phyloP scores from a whole-genome alignment of 2,329 filamentous ascomycete species.

The Tolypocladium nubicola region DNA sequence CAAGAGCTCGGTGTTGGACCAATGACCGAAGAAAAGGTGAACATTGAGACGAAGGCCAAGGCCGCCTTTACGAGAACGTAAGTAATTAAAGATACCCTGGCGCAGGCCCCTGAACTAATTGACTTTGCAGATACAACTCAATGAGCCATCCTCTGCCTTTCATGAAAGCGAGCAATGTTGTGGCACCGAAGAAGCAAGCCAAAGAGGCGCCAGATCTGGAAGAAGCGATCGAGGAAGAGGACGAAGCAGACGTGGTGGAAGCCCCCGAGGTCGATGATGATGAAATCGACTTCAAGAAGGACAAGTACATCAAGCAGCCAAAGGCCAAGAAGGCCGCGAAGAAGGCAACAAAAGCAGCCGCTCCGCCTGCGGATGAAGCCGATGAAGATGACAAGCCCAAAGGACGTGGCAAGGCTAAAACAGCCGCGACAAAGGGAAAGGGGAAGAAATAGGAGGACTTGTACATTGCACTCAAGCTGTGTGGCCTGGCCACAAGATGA shows the following conservation, averaged over 20 bases:
- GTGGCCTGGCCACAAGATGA: neutral
- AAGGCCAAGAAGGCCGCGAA: conserved; percentile 54
- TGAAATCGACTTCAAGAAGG: conserved; percentile 77
- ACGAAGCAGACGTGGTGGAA: conserved; percentile 55
- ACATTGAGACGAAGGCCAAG: conserved; percentile 79
- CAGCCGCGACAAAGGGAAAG: conserved; percentile 18
- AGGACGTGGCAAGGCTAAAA: conserved; percentile 28
- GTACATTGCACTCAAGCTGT: neutral
- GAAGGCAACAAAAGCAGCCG: conserved; percentile 34
- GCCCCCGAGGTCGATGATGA: conserved; percentile 55
- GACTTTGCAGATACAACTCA: conserved; percentile 63
- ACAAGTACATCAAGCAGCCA: conserved; percentile 91
- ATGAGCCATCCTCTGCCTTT: conserved; percentile 86
- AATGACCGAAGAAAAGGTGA: conserved; percentile 64
- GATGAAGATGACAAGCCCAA: conserved; percentile 44
- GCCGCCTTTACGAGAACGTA: conserved; percentile 79
- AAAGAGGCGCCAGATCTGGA: conserved; percentile 86
- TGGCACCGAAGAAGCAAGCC: conserved; percentile 58
- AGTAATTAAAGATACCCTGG: conserved; percentile 25
- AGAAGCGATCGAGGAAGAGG: conserved; percentile 89
- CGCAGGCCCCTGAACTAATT: conserved; percentile 1
- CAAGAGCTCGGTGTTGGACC: conserved; percentile 82
- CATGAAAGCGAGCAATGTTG: conserved; percentile 79
- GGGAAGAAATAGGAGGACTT: conserved; percentile 27
- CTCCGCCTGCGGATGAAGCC: conserved; percentile 24